Evolutionary conservation across 2,329 filamentous ascomycete genomes (phyloP).

Genomic region (Apiospora malaysiana): DNA sequence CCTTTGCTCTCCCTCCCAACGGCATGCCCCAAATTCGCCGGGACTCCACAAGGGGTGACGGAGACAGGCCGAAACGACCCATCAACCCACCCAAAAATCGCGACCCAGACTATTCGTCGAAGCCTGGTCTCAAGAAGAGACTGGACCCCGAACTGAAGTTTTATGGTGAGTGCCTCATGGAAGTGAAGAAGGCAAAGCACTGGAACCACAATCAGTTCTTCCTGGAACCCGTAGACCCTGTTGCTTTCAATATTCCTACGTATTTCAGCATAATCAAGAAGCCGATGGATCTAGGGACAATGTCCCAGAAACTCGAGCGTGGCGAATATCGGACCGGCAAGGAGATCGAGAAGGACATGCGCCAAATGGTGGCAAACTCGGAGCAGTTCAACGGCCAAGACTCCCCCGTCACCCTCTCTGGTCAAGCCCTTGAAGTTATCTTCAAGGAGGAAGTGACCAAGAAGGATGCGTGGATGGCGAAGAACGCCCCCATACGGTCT

Average conservation of each 20-base stretch:
- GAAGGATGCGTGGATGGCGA: slow-evolving; percentile 82
- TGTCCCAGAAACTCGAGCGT: slow-evolving; percentile 74
- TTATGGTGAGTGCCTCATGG: slow-evolving; percentile 79
- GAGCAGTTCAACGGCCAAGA: slow-evolving; percentile 83
- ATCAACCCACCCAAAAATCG: slow-evolving; percentile 91
- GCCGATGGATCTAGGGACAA: slow-evolving; percentile 93
- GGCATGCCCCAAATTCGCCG: slow-evolving; percentile 84
- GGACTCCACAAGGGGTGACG: slow-evolving; percentile 79
- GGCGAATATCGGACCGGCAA: slow-evolving; percentile 83
- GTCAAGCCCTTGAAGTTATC: slow-evolving; percentile 73
- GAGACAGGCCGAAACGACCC: slow-evolving; percentile 85
- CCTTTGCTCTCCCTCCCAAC: slow-evolving; percentile 79
- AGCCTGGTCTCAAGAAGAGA: slow-evolving; percentile 86
- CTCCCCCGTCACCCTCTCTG: slow-evolving; percentile 75
- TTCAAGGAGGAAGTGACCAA: slow-evolving; percentile 79
- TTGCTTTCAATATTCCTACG: slow-evolving; percentile 89
- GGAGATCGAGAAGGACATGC: slow-evolving; percentile 85
- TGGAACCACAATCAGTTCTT: slow-evolving; percentile 74
- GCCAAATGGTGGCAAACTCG: slow-evolving; percentile 87
- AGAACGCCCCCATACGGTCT: slow-evolving; percentile 64
- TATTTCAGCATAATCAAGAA: slow-evolving; percentile 96
- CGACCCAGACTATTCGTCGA: slow-evolving; percentile 84
- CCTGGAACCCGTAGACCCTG: slow-evolving; percentile 85
- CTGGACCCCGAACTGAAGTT: slow-evolving; percentile 88
- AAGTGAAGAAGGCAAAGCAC: slow-evolving; percentile 79